Evolutionary conservation across 768 basidiomycete genomes (phyloP).

Genomic region (Boletus vermiculosoides): DNA sequence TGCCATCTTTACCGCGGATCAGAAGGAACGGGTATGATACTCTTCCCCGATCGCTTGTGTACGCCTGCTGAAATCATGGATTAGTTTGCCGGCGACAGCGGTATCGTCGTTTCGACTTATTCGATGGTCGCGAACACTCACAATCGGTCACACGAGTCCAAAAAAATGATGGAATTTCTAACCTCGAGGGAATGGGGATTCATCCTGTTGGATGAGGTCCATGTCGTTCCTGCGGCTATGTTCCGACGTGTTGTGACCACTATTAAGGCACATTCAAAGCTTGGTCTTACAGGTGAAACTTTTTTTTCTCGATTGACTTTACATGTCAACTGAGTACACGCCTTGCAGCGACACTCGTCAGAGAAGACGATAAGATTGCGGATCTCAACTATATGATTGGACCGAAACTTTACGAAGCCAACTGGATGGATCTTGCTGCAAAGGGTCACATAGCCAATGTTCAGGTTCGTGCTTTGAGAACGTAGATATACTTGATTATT

Average conservation of each 20-base stretch:
- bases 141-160: slow-evolving; percentile 97
- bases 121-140: slow-evolving; percentile 99
- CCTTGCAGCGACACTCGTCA: slow-evolving; percentile 84
- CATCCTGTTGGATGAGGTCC: slow-evolving; percentile 95
- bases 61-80: slow-evolving; percentile 7
- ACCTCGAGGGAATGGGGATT: slow-evolving; percentile 99
- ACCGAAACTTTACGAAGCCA: slow-evolving; percentile 98
- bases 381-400: slow-evolving; percentile 99
- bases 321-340: slow-evolving; percentile 2
- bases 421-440: slow-evolving; percentile 99
- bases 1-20: slow-evolving; percentile 95
- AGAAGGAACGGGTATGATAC: slow-evolving; percentile 83
- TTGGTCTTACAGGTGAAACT: slow-evolving; percentile 85
- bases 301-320: background rate
- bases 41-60: background rate
- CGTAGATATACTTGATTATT: background rate
- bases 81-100: slow-evolving; percentile 94
- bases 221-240: slow-evolving; percentile 98
- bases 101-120: slow-evolving; percentile 98
- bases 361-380: slow-evolving; percentile 98
- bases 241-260: slow-evolving; percentile 97
- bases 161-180: slow-evolving; percentile 99
- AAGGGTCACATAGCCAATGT: slow-evolving; percentile 99
- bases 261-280: slow-evolving; percentile 98
- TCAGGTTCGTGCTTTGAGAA: slow-evolving; percentile 59